Evolutionary conservation across 192 early-diverging fungal genomes (phyloP), one percentile per base, ranked within the genome.

Genomic region (Mortierella alpina): DNA sequence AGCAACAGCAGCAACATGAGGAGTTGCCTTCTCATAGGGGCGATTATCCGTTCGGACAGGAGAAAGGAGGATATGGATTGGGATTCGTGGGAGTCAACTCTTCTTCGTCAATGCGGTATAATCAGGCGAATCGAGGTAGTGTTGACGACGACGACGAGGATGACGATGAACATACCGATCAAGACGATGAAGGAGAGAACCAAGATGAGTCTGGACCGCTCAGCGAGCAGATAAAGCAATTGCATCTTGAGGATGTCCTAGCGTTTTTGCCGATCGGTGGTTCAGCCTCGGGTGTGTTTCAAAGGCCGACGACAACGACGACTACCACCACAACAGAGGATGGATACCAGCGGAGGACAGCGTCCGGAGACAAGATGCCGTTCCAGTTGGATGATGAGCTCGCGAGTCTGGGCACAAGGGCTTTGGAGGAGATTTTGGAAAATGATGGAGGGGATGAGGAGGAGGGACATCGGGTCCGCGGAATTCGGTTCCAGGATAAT

Each of bases 341-440:
- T 46, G 23, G 11, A 5, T 59, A 62, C 12, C 77, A 80, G 44
- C 46, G 77, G 42, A 53, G 60, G 41, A 72, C 70, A 0, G 66
- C 60, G 0, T 67, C 70, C n/a, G 77, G 70, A 14, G 70, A 80
- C 8, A 80, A 56, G 50, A 80, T 72, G 77, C 77, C 70, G 7
- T 80, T 80, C 23, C 69, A 72, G 14, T 18, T 80, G 52, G 77
- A 80, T 58, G 77, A 72, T 45, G 77, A 80, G 39, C 49, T 80
- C 5, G 77, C 77, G 14, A 72, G 54, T 45, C 55, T 80, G 10
- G 77, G 77, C 0, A 72, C 77, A 0, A 54, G 61, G 47, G 39
- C 70, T 9, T 46, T 80, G 14, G 77, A 68, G 20, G 77, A 80
- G 42, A 80, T 80, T 6, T 12, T 67, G 48, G 54, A 63, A 14